Conservation (phyloP, 495 filamentous ascomycete genomes). For the Aspergillus diversus region DNA sequence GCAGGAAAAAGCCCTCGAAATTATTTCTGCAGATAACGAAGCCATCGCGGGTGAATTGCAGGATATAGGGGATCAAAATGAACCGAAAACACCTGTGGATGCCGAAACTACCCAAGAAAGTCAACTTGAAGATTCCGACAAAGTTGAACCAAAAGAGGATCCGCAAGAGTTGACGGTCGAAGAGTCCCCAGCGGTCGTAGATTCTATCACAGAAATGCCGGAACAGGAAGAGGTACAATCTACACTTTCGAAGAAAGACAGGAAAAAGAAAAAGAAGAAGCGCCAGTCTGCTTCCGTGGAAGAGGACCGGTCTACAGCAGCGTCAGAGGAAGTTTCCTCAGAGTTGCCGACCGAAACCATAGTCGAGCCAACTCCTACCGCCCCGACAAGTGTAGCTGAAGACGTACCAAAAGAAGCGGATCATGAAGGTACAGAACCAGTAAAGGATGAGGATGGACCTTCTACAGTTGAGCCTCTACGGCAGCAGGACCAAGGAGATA, state of each 20-base stretch:
- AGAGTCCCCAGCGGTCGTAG: not conserved
- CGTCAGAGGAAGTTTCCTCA: constrained; percentile 15
- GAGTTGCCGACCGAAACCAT: not conserved
- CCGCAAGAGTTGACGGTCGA: constrained; percentile 19
- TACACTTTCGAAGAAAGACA: constrained; percentile 26
- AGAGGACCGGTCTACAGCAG: constrained; percentile 16
- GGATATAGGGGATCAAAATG: too few relatives aligned
- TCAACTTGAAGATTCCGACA: not conserved
- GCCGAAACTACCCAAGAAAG: not conserved
- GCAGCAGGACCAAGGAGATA: not conserved
- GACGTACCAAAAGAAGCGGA: not conserved
- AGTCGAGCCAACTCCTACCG: not conserved
- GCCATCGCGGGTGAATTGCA: not conserved
- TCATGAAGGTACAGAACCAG: not conserved
- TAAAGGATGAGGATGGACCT: constrained; percentile 6
- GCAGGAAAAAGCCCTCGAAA: not conserved
- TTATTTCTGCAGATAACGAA: not conserved
- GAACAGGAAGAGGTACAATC: constrained; percentile 17
- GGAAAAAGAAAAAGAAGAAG: constrained; percentile 43
- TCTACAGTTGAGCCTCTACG: not conserved
- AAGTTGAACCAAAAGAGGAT: not conserved
- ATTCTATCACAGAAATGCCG: constrained; percentile 4
- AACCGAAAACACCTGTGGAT: not conserved
- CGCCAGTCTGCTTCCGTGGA: constrained; percentile 30
- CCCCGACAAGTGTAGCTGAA: not conserved